These are phyloP conservation scores for Calonectria multiphialidica DNA, from an alignment of 2,329 filamentous ascomycete species.

Conservation along the genomic window DNA sequence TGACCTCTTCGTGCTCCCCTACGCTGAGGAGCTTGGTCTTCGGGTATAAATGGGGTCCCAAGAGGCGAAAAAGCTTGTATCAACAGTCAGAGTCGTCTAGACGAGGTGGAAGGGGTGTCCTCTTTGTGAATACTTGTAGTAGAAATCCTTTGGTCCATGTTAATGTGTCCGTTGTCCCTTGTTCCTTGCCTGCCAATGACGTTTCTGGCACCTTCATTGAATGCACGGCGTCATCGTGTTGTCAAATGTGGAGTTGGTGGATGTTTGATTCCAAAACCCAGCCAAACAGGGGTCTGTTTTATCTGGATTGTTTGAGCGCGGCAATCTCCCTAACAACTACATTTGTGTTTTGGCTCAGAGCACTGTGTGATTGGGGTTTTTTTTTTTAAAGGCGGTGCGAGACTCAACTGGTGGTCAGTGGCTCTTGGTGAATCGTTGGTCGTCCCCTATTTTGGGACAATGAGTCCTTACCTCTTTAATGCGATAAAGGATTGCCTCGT, in stretches of 20 bases:
- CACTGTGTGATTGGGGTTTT: not conserved
- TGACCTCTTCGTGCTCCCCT: slow-evolving; percentile 91
- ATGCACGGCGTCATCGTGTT: not conserved
- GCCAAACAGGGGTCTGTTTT: slow-evolving; percentile 5
- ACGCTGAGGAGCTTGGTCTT: slow-evolving; percentile 92
- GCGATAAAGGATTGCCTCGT: not conserved
- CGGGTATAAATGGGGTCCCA: slow-evolving; percentile 78
- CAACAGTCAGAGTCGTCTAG: slow-evolving; percentile 58
- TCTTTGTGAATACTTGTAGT: slow-evolving; percentile 61
- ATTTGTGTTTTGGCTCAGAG: not conserved
- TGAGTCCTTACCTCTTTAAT: not conserved
- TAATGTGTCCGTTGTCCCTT: slow-evolving; percentile 28
- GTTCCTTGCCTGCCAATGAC: not conserved
- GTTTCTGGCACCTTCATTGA: not conserved
- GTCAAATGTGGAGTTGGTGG: not conserved
- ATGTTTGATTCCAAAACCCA: not conserved
- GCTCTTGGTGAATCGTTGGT: not conserved
- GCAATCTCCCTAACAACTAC: slow-evolving; percentile 6
- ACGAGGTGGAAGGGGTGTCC: slow-evolving; percentile 49
- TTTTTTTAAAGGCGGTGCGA: not conserved
- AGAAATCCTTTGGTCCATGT: slow-evolving; percentile 53
- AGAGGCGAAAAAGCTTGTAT: slow-evolving; percentile 54
- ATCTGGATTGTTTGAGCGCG: slow-evolving; percentile 16
- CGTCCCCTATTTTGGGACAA: not conserved
- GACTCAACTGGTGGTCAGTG: not conserved